These are phyloP conservation scores for Lactifluus pinguis DNA, from an alignment of 768 basidiomycete species.

Conservation along the genomic window DNA sequence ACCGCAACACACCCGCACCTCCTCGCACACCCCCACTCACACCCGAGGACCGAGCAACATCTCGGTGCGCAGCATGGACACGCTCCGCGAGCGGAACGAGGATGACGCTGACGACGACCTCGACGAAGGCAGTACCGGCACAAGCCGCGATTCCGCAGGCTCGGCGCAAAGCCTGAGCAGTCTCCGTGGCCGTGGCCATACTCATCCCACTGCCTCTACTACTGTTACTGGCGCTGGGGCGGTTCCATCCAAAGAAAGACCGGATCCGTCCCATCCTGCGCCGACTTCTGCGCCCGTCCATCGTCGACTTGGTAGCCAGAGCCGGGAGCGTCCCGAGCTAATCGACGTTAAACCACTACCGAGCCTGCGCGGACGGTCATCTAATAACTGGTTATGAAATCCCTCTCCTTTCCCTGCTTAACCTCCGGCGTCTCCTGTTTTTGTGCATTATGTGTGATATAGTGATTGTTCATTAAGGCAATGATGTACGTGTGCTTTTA, in stretches of 20 bases:
- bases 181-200: background rate
- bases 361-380: conserved; percentile 2
- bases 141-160: conserved; percentile 16
- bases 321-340: conserved; percentile 10
- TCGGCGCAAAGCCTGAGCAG: conserved; percentile 11
- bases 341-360: conserved; percentile 6
- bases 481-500: background rate
- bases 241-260: background rate
- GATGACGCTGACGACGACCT: conserved; percentile 15
- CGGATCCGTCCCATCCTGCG: background rate
- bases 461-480: background rate
- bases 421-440: background rate
- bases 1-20: background rate
- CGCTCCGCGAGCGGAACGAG: conserved; percentile 48
- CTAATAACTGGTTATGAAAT: conserved; percentile 11
- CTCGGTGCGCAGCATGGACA: conserved; percentile 53
- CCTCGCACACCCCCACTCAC: conserved; percentile 26
- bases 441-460: background rate
- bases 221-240: background rate
- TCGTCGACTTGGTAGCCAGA: conserved; percentile 11
- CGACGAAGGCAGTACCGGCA: conserved; percentile 4
- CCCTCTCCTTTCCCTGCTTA: background rate
- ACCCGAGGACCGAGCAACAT: conserved; percentile 41
- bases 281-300: background rate
- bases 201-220: background rate